Base-by-base conservation (phyloP, 805 yeast species). In the Pichia heedii region DNA sequence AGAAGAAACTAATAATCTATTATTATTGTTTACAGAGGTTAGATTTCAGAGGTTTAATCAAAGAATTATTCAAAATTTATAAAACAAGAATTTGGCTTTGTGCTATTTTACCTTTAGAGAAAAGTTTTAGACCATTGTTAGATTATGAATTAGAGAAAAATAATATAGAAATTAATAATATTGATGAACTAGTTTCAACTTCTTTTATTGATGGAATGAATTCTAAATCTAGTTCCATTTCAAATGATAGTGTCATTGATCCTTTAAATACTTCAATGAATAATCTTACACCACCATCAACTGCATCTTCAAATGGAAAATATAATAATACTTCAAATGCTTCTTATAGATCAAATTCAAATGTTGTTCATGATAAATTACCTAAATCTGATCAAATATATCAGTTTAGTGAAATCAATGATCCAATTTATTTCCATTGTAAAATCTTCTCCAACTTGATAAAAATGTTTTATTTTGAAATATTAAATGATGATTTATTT, bases 1-100 rank as follows among this genome's bases (percentile, higher is more conserved):
- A 84, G 46, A 81, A 82, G 57, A 84, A 84, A 53, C 68, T 84
- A 48, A 84, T 82, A 7, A 80, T 84, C 52, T 84, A 82, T 61
- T 81, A 81, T 55, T 70, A 68, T 44, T 71, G 81, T 54, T 70
- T 74, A 39, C 78, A 78, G 53, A 66, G 93, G 51, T 72, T 83
- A 44, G 93, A 84, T 57, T 83, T 83, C 57, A 67, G 90, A 45
- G 82, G 76, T 37, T 68, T 83, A 54, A 82, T 82, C 43, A 77
- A 82, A 46, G 90, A 83, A 54, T 62, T 83, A 26, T 83, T 81
- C 68, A 77, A 81, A 56, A 76, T 80, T 46, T 83, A 81, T 66
- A 83, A 83, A 62, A 82, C 89, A 0, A 69, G 90, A 54, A 83
- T 83, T 50, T 84, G 94, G 93, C 65, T 84, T 62, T 81, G 89